These are phyloP conservation scores for Corrigiola litoralis DNA, from an alignment of 179 eudicot species.

Conservation along the genomic window DNA sequence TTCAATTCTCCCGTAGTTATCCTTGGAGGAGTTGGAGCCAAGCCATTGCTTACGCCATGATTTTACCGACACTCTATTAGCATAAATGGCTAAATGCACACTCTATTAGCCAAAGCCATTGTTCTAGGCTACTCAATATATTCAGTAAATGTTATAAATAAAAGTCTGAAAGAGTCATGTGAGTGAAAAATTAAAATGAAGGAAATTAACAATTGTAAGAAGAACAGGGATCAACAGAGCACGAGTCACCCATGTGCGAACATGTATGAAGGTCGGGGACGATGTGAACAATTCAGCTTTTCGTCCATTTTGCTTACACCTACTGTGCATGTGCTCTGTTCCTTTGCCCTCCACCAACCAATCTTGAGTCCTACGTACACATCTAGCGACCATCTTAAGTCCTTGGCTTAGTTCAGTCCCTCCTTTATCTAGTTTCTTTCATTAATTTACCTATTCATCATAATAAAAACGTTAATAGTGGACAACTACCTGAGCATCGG, in stretches of 20 bases:
- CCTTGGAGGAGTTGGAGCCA: too few relatives aligned
- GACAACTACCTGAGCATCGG: too few relatives aligned
- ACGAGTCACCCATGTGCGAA: slow-evolving; percentile 20
- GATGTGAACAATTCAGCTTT: slow-evolving; percentile 12
- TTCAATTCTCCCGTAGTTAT: too few relatives aligned
- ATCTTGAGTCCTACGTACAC: not conserved
- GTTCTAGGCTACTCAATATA: too few relatives aligned
- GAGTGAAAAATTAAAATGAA: not conserved
- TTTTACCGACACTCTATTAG: too few relatives aligned
- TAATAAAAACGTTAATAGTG: too few relatives aligned
- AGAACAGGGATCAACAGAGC: not conserved
- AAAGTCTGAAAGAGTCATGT: not conserved
- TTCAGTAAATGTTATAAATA: not conserved
- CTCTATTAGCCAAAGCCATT: too few relatives aligned
- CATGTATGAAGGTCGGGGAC: slow-evolving; percentile 21
- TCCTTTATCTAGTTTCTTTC: not conserved
- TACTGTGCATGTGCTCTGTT: slow-evolving; percentile 22
- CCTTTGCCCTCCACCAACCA: slow-evolving; percentile 14
- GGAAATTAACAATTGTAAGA: not conserved
- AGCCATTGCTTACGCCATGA: too few relatives aligned
- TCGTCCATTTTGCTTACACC: not conserved
- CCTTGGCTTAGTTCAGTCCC: not conserved
- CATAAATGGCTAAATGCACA: too few relatives aligned
- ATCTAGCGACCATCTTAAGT: too few relatives aligned
- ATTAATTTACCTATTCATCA: too few relatives aligned